Conservation (phyloP, 2,329 filamentous ascomycete species). For the Pseudogymnoascus sp. region DNA sequence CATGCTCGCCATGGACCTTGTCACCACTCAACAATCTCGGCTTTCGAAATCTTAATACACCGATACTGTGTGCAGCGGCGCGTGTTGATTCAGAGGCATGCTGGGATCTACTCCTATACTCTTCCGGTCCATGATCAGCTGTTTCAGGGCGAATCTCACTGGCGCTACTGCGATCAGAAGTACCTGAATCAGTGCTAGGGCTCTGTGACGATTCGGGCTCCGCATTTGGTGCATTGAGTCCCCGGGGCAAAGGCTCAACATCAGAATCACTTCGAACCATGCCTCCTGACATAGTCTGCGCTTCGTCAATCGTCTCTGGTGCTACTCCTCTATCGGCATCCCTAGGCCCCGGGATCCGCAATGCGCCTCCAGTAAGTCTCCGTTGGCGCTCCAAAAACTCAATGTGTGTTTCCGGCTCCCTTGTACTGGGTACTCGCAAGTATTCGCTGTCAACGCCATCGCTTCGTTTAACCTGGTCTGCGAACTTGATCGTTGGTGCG, state of each 20-base stretch:
- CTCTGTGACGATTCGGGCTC: neutral
- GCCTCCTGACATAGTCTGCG: neutral
- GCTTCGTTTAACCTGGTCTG: slow-evolving; percentile 53
- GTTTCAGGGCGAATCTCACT: neutral
- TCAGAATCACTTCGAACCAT: neutral
- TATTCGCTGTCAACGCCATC: slow-evolving; percentile 45
- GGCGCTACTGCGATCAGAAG: neutral
- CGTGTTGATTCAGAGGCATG: slow-evolving; percentile 24
- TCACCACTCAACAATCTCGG: slow-evolving; percentile 32
- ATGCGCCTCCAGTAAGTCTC: slow-evolving; percentile 59
- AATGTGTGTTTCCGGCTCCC: slow-evolving; percentile 69
- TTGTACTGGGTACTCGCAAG: slow-evolving; percentile 40
- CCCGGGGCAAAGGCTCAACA: neutral
- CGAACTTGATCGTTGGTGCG: slow-evolving; percentile 47
- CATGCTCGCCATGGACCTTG: slow-evolving; percentile 26
- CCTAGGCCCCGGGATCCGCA: slow-evolving; percentile 84
- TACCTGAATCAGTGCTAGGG: neutral
- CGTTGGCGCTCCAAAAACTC: slow-evolving; percentile 80
- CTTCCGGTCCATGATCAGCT: neutral
- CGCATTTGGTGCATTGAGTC: neutral
- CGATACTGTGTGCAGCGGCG: slow-evolving; percentile 18
- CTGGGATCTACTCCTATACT: slow-evolving; percentile 18
- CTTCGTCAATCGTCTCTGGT: slow-evolving; percentile 47
- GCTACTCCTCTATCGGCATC: slow-evolving; percentile 78
- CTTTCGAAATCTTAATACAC: slow-evolving; percentile 35